Base-by-base conservation (phyloP, 352 stramenopile species). In the Globisporangium spiculum region DNA sequence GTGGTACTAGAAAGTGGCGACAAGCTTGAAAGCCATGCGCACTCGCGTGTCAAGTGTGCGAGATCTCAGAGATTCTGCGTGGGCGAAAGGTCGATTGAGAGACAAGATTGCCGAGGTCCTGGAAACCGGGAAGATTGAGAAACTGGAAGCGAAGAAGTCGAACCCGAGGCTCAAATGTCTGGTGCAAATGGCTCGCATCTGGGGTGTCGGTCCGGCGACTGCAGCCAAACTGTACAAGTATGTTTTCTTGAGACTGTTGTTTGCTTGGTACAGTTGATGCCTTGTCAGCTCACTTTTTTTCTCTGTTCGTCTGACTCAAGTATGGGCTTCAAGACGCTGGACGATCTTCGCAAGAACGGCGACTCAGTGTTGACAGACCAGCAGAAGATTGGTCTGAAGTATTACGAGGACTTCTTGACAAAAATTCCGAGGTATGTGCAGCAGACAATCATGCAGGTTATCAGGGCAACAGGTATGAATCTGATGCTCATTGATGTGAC, bases 101-200 rank as follows among this genome's bases (percentile, higher is more conserved):
- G 81, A 84, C 63, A 93, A 92, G 78, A 78, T 95, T 5, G 77
- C 86, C 14, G 83, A 93, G 65, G 75, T 95, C 7, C 66, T 95
- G 4, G 87, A 95, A 48, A 93, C 84, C 16, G 87, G 84, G 18
- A 84, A 76, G 12, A 56, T 95, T 8, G 77, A 82, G 22, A 95
- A 95, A 65, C 83, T 95, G 9, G 84, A 95, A 56, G 83, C 81
- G n/a, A 95, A 93, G 68, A 89, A 88, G 60, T 73, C 60, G 8
- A 93, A 93, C 52, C 71, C 74, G 32, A 68, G 85, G 34, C 72
- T 95, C 12, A 66, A 74, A 34, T 78, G 77, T 2, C 70, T 94
- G 41, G 81, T 92, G 6, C 66, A 83, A 30, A 84, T 96, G 73
- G 72, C 83, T 20, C 81, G 81, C 18, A 84, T 95, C 10, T 95